phyloP scores from a whole-genome alignment of 2,329 filamentous ascomycete genomes.

The Onygena corvina region DNA sequence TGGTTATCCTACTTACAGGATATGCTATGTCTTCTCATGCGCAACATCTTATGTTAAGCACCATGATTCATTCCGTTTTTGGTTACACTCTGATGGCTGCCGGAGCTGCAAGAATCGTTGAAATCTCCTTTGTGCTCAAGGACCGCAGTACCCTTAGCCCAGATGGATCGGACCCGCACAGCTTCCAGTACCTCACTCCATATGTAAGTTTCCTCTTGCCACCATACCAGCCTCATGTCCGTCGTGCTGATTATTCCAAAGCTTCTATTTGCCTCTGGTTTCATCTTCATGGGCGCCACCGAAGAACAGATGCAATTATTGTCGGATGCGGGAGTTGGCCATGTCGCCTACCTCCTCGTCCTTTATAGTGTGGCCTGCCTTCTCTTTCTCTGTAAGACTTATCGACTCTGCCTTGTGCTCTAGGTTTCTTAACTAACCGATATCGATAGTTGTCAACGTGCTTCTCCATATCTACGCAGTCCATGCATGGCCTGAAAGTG shows the following conservation, averaged over 20 bases:
- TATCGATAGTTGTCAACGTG: slow-evolving; percentile 58
- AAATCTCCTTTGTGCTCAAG: slow-evolving; percentile 74
- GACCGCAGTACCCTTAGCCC: slow-evolving; percentile 55
- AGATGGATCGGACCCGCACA: slow-evolving; percentile 59
- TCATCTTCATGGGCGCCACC: slow-evolving; percentile 94
- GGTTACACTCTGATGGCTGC: slow-evolving; percentile 92
- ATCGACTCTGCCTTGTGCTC: slow-evolving; percentile 10
- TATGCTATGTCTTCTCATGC: slow-evolving; percentile 93
- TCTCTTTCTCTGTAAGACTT: slow-evolving; percentile 62
- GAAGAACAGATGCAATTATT: slow-evolving; percentile 89
- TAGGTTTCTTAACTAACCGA: slow-evolving; percentile 11
- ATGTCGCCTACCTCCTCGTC: slow-evolving; percentile 85
- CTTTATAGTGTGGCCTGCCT: slow-evolving; percentile 83
- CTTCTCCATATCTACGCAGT: slow-evolving; percentile 75
- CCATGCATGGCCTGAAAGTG: slow-evolving; percentile 37
- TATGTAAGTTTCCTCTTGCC: slow-evolving; percentile 47
- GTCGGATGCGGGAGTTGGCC: slow-evolving; percentile 60
- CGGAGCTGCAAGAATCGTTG: slow-evolving; percentile 71
- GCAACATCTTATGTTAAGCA: slow-evolving; percentile 70
- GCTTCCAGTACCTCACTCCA: slow-evolving; percentile 58
- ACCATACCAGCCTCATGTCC: slow-evolving; percentile 8
- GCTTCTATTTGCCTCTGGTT: slow-evolving; percentile 83
- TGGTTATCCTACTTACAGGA: slow-evolving; percentile 83
- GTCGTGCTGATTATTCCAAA: slow-evolving; percentile 27
- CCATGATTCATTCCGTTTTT: slow-evolving; percentile 77